phyloP scores from a whole-genome alignment of 495 filamentous ascomycete genomes.

The Tuber umbilicatum region DNA sequence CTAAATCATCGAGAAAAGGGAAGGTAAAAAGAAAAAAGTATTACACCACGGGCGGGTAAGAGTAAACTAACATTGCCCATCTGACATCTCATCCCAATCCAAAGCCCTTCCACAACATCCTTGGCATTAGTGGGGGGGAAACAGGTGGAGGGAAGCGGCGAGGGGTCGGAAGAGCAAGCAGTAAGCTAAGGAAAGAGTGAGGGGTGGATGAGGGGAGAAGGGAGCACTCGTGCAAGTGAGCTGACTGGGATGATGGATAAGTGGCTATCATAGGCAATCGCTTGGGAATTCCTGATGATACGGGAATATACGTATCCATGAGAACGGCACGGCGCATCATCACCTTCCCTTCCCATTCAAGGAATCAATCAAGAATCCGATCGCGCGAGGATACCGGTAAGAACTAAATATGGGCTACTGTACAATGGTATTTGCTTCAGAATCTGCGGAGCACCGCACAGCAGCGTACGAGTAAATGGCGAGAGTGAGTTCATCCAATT shows the following conservation, averaged over 20 bases:
- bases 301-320: conserved; percentile 5
- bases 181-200: neutral
- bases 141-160: neutral
- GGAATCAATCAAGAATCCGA: neutral
- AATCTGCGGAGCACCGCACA: neutral
- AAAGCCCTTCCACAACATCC: neutral
- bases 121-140: neutral
- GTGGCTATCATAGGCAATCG: neutral
- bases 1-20: neutral
- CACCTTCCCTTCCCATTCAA: neutral
- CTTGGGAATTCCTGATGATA: conserved; percentile 1
- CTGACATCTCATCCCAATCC: conserved; percentile 6
- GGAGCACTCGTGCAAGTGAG: neutral
- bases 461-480: neutral
- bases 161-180: too few relatives aligned
- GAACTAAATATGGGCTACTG: neutral
- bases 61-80: neutral
- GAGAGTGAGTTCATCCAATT: neutral
- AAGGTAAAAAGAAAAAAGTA: neutral
- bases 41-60: neutral
- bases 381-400: neutral
- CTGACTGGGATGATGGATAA: neutral
- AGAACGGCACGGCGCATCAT: neutral
- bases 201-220: neutral
- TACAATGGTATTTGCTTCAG: neutral